Conservation (phyloP, 305 asterid genomes). For the Rubia tinctorum region DNA sequence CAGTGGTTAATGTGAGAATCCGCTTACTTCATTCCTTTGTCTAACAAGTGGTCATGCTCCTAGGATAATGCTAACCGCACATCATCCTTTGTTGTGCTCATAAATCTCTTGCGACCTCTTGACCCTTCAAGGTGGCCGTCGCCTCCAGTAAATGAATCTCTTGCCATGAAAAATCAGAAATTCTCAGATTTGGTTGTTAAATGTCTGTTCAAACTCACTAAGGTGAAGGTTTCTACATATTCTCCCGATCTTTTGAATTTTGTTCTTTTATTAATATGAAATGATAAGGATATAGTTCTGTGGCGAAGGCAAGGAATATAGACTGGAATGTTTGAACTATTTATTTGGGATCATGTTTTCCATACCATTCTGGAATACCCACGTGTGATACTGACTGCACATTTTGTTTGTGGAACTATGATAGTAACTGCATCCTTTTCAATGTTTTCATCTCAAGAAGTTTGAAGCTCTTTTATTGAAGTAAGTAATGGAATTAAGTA, state of each 20-base stretch:
- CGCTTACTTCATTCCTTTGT: slow-evolving; percentile 20
- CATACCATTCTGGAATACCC: too few relatives aligned
- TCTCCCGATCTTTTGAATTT: background rate
- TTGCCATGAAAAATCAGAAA: slow-evolving; percentile 75
- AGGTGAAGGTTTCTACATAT: slow-evolving; percentile 42
- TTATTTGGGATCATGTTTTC: too few relatives aligned
- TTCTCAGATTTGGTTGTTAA: slow-evolving; percentile 97
- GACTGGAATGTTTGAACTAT: too few relatives aligned
- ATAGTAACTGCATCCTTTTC: background rate
- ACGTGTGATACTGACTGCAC: background rate
- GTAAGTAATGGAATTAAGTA: background rate
- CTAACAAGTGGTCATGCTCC: slow-evolving; percentile 22
- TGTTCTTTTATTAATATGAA: background rate
- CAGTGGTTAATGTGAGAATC: background rate
- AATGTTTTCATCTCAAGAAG: background rate
- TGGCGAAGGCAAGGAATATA: background rate
- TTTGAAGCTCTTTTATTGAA: too few relatives aligned
- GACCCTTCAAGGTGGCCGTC: slow-evolving; percentile 99
- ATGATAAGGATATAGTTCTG: background rate
- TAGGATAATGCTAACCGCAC: slow-evolving; percentile 99
- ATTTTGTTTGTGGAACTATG: background rate
- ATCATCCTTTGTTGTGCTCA: slow-evolving; percentile 89
- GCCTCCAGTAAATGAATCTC: slow-evolving; percentile 78
- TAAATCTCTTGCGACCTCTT: slow-evolving; percentile 87
- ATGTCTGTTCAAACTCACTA: slow-evolving; percentile 96